A percentile compares a stretch with the other conserved stretches of the same genome.
Conservation (phyloP, 257 asterid genomes). For the Solanum rostratum region DNA sequence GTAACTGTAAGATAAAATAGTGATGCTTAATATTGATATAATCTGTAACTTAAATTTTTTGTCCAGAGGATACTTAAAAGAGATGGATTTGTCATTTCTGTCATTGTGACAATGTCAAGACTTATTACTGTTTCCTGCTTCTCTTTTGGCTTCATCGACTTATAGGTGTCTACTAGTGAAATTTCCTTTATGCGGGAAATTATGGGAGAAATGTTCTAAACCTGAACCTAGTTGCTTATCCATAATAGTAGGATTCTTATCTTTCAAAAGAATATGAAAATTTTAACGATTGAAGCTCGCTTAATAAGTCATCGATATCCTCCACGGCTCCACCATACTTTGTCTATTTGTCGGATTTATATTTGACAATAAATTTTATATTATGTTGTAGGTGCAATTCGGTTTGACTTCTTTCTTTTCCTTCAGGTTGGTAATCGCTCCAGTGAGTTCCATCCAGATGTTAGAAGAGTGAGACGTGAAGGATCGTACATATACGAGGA, state of each 20-base stretch:
- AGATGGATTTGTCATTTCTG: background rate
- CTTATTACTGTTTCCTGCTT: background rate
- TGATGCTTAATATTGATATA: background rate
- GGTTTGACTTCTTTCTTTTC: background rate
- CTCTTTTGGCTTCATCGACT: background rate
- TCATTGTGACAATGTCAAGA: background rate
- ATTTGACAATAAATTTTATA: background rate
- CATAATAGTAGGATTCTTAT: background rate
- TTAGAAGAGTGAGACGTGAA: constrained; percentile 94
- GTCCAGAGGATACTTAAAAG: background rate
- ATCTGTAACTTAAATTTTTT: background rate
- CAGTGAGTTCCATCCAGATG: constrained; percentile 97
- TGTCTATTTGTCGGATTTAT: background rate
- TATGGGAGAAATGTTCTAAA: background rate
- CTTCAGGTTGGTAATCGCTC: constrained; percentile 95
- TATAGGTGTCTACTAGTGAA: background rate
- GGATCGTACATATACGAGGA: constrained; percentile 97
- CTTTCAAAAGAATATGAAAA: background rate
- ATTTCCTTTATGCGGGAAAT: background rate
- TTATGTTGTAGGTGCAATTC: background rate
- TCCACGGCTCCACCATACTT: background rate
- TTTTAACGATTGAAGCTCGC: background rate
- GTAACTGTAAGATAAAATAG: too few species aligned
- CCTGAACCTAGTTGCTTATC: background rate
- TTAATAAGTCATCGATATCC: background rate